Percentiles rank a stretch among this genome's conserved stretches.
phyloP scores from a whole-genome alignment of 768 basidiomycete species.

The Lentinula raphanica region DNA sequence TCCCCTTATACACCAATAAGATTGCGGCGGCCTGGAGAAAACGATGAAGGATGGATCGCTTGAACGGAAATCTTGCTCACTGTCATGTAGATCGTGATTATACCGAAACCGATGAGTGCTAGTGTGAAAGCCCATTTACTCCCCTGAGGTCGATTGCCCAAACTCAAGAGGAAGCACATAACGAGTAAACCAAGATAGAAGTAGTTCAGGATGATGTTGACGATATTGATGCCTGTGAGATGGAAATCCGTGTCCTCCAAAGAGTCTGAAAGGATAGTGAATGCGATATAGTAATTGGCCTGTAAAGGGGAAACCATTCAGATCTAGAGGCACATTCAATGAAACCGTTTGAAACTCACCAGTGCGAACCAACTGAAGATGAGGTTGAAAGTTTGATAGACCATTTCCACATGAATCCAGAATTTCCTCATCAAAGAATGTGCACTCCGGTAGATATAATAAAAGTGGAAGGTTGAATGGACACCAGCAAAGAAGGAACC shows the following conservation, averaged over 20 bases:
- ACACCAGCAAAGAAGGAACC: conserved; percentile 98
- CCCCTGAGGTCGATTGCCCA: conserved; percentile 92
- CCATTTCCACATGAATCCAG: conserved; percentile 91
- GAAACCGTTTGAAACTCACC: conserved; percentile 43
- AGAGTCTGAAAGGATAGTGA: conserved; percentile 69
- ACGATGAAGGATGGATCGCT: conserved; percentile 7
- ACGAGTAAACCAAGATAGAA: conserved; percentile 84
- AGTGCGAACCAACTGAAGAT: conserved; percentile 91
- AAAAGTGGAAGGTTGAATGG: conserved; percentile 88
- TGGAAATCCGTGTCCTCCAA: conserved; percentile 62
- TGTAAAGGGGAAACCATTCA: conserved; percentile 21
- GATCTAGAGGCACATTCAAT: too few relatives aligned
- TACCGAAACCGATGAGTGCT: conserved; percentile 80
- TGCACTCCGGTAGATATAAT: conserved; percentile 89
- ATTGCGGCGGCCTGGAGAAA: conserved; percentile 60
- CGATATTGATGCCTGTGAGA: conserved; percentile 56
- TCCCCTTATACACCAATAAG: conserved; percentile 78
- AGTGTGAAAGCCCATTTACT: conserved; percentile 82
- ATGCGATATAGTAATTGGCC: conserved; percentile 92
- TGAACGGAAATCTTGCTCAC: conserved; percentile 30
- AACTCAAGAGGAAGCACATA: conserved; percentile 79
- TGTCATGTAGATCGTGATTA: conserved; percentile 97
- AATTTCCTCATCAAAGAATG: conserved; percentile 80
- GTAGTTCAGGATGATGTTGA: conserved; percentile 80
- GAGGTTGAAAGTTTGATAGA: conserved; percentile 87